These are phyloP conservation scores for Bryum argenteum DNA, from an alignment of 225 moss, liverwort and hornwort species.

Conservation along the genomic window DNA sequence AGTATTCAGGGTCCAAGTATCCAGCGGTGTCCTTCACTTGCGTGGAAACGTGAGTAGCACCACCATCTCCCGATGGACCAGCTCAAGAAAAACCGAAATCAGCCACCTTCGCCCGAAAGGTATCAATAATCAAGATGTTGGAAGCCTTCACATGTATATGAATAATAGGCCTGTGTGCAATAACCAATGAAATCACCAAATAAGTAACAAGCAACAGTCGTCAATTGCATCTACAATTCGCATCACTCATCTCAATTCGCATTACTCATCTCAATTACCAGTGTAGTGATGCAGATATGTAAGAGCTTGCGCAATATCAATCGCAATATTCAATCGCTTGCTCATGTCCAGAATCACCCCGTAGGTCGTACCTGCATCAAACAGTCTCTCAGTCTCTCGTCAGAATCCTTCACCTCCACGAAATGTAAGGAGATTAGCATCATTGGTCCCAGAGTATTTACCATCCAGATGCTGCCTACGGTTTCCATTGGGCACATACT, in stretches of 20 bases:
- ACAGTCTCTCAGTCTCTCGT: no score
- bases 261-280: constrained; percentile 37
- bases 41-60: constrained; percentile 63
- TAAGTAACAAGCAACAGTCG: no score
- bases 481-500: constrained; percentile 82
- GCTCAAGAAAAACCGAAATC: constrained; percentile 68
- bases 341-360: constrained; percentile 59
- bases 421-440: neutral
- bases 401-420: no score
- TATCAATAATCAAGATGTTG: constrained; percentile 61
- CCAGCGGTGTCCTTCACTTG: constrained; percentile 66
- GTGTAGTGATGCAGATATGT: constrained; percentile 66
- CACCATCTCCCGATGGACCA: constrained; percentile 59
- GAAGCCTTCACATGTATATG: constrained; percentile 65
- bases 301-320: constrained; percentile 63
- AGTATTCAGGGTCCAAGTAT: constrained; percentile 61
- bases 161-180: constrained; percentile 61
- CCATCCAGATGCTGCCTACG: constrained; percentile 84
- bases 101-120: constrained; percentile 63
- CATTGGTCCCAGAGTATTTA: constrained; percentile 26
- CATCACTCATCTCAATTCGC: neutral
- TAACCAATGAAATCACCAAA: constrained; percentile 13
- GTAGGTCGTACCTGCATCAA: constrained; percentile 44
- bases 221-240: no score
- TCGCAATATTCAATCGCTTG: constrained; percentile 63